Evolutionary conservation across 768 basidiomycete genomes (phyloP).

Genomic region (Tylopilus vinaceipallidus): DNA sequence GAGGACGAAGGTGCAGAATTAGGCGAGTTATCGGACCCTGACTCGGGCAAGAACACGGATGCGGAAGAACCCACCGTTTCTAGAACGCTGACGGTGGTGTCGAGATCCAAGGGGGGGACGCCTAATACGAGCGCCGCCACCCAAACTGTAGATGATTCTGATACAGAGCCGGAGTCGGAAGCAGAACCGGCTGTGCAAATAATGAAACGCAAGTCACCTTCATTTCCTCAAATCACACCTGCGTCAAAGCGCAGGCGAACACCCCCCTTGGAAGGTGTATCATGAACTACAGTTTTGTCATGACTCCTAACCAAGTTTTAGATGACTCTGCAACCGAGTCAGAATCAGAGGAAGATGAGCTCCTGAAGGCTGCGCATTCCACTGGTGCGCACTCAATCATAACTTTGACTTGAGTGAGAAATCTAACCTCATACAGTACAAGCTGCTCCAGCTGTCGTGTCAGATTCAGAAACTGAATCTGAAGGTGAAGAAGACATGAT

Average conservation of each 20-base stretch:
- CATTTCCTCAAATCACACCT: constrained; percentile 5
- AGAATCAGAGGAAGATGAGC: constrained; percentile 34
- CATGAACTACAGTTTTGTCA: background rate
- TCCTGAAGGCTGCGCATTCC: constrained; percentile 3
- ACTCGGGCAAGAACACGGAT: constrained; percentile 27
- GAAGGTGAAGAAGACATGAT: constrained; percentile 36
- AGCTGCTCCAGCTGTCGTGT: constrained; percentile 3
- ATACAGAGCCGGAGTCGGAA: constrained; percentile 36
- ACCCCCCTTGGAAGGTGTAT: constrained; percentile 18
- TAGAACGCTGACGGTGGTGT: constrained; percentile 20
- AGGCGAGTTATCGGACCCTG: constrained; percentile 17
- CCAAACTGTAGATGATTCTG: constrained; percentile 23
- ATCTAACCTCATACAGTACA: background rate
- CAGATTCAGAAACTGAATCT: constrained; percentile 44
- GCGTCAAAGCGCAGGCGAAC: constrained; percentile 20
- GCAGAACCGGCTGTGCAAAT: constrained; percentile 4
- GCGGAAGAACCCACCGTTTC: constrained; percentile 19
- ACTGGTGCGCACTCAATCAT: constrained; percentile 16
- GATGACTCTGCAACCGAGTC: constrained; percentile 49
- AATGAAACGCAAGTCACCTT: constrained; percentile 28
- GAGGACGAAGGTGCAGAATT: constrained; percentile 33
- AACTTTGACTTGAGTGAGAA: background rate
- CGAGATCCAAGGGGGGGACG: constrained; percentile 4
- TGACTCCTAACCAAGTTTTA: background rate
- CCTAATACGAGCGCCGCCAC: background rate